A percentile compares a stretch with the other conserved stretches of the same genome.
phyloP scores from a whole-genome alignment of 176 grass and related monocot species.

The Aegilops umbellulata region DNA sequence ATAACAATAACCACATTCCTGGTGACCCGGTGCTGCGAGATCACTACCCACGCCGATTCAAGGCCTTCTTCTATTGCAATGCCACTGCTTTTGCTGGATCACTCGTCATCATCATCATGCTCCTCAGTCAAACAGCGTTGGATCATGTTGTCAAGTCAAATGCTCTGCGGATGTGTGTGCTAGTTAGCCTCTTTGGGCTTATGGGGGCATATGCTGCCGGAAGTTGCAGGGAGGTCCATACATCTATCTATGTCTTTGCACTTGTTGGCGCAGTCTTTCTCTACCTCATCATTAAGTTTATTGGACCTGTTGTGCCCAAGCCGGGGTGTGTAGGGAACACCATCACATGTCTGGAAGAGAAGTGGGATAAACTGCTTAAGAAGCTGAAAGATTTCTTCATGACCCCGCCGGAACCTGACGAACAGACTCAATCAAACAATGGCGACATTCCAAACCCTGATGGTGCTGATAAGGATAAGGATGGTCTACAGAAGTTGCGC shows the following conservation, averaged over 20 bases:
- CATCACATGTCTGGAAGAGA: background rate
- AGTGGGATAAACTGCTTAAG: background rate
- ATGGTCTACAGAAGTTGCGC: conserved; percentile 32
- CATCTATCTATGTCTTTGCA: conserved; percentile 41
- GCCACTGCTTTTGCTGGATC: conserved; percentile 48
- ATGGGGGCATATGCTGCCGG: conserved; percentile 51
- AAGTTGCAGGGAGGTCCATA: conserved; percentile 39
- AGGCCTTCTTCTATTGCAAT: conserved; percentile 40
- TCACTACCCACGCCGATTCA: conserved; percentile 31
- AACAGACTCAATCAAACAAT: background rate
- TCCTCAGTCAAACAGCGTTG: conserved; percentile 38
- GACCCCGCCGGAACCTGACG: too few relatives aligned
- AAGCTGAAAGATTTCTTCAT: background rate
- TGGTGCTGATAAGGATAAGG: background rate
- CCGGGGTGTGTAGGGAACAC: background rate
- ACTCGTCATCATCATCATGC: conserved; percentile 47
- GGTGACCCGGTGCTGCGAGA: conserved; percentile 37
- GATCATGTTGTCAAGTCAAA: conserved; percentile 50
- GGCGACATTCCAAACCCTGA: background rate
- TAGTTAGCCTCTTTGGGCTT: conserved; percentile 39
- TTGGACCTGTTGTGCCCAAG: conserved; percentile 7
- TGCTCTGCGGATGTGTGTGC: conserved; percentile 36
- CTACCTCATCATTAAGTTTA: conserved; percentile 27
- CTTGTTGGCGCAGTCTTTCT: conserved; percentile 36
- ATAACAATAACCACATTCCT: conserved; percentile 9